Evolutionary conservation across 108 stramenopile genomes (phyloP), one percentile per base, ranked within the genome.

Genomic region (Mayamaea pseudoterrestris): DNA sequence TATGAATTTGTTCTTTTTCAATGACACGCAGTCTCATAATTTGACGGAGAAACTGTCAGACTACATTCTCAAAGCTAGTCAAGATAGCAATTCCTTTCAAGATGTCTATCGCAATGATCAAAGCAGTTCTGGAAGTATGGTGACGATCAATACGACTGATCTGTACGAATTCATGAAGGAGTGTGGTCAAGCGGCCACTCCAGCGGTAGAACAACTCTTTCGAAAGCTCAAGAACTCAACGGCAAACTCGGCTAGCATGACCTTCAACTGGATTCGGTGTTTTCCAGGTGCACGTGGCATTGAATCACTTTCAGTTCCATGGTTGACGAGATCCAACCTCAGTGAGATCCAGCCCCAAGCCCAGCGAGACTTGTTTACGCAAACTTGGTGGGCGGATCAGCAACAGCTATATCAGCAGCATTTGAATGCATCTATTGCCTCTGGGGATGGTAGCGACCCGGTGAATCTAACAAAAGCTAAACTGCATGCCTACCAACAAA

Each of bases 221-320:
- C 16, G 18, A 6, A 39, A 14, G 3, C 37, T 39, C 20, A 3
- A 18, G 5, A 20, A 39, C 20, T 14, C 37, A 5, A 18, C 16
- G 5, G 18, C 16, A 3, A 39, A 39, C 20, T 3, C 37, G 16
- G 5, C 18, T 6, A 20, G 5, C 16, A 5, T 39, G 37, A 39
- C 60, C 3, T 69, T 74, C 30, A 61, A 74, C 30, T 74, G 73
- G 73, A 74, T 65, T 28, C 48, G 67, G 16, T 74, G 64, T 27
- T 18, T 27, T 46, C 9, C 39, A 2, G n/a, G n/a, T n/a, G n/a
- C n/a, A n/a, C n/a, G n/a, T n/a, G n/a, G n/a, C n/a, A n/a, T n/a
- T n/a, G n/a, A n/a, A n/a, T n/a, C n/a, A n/a, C n/a, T n/a, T n/a
- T n/a, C n/a, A n/a, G n/a, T n/a, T n/a, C n/a, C n/a, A n/a, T n/a